Conservation (phyloP, 345 rosid genomes). For the Bruguiera parviflora region DNA sequence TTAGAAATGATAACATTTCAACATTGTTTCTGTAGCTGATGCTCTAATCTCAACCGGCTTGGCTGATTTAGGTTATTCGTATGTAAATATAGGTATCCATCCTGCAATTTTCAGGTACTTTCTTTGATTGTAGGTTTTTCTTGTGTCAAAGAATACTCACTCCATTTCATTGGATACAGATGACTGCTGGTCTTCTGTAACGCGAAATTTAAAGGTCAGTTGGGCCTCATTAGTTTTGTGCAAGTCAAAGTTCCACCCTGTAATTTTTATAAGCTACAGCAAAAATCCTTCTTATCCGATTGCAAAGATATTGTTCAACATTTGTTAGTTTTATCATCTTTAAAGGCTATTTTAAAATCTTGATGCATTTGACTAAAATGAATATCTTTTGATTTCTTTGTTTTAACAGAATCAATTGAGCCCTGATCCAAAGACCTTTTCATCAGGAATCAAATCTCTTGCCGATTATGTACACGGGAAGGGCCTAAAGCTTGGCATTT, state of each 20-base stretch:
- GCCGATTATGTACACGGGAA: conserved; percentile 77
- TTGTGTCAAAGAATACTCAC: conserved; percentile 18
- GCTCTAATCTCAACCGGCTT: conserved; percentile 87
- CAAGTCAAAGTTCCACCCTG: not conserved
- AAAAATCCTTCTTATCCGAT: not conserved
- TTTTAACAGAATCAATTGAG: conserved; percentile 66
- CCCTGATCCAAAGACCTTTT: conserved; percentile 73
- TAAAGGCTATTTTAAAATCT: too few species aligned
- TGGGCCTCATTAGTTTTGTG: not conserved
- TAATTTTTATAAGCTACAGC: not conserved
- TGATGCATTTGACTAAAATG: not conserved
- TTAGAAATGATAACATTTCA: conserved; percentile 18
- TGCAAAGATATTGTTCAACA: too few species aligned
- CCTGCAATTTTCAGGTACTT: conserved; percentile 6
- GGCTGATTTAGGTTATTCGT: conserved; percentile 80
- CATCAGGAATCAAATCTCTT: conserved; percentile 83
- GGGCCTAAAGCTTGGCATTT: conserved; percentile 96
- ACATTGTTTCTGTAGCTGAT: conserved; percentile 53
- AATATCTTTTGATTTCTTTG: conserved; percentile 15
- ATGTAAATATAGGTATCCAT: conserved; percentile 77
- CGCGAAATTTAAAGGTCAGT: conserved; percentile 59
- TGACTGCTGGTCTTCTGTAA: conserved; percentile 85
- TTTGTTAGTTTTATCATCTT: too few species aligned
- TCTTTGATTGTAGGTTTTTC: conserved; percentile 12
- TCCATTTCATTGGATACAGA: conserved; percentile 45